Evolutionary conservation across 345 rosid genomes (phyloP).

Genomic region (Populus alba): DNA sequence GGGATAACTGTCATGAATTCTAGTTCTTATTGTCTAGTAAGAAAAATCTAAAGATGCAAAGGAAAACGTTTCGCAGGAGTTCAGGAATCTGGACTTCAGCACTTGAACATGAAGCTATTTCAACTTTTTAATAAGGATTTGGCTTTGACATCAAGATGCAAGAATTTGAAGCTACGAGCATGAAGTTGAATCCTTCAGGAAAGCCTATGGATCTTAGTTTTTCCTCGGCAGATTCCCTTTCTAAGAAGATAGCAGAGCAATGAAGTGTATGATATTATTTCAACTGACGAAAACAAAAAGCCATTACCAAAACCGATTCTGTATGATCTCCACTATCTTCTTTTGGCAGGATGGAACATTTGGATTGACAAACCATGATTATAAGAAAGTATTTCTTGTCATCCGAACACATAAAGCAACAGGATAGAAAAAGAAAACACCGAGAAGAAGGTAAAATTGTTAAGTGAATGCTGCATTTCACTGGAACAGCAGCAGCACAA

Average conservation of each 20-base stretch:
- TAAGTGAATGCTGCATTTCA: background rate
- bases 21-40: background rate
- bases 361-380: background rate
- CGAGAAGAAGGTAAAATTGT: background rate
- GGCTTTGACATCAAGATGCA: background rate
- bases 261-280: background rate
- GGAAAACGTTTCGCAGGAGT: background rate
- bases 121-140: background rate
- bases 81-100: background rate
- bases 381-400: background rate
- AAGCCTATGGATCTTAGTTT: background rate
- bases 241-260: background rate
- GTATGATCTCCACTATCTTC: background rate
- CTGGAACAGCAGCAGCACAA: too few species aligned
- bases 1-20: background rate
- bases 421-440: too few species aligned
- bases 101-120: background rate
- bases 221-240: background rate
- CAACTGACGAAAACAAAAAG: background rate
- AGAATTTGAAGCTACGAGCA: background rate
- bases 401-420: background rate
- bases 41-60: background rate
- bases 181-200: background rate
- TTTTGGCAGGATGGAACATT: background rate
- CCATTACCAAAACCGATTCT: background rate